Percentiles rank a stretch among this genome's conserved stretches.
These are phyloP conservation scores for Caryopteris hybrid DNA, from an alignment of 305 asterid genomes.

Conservation along the genomic window DNA sequence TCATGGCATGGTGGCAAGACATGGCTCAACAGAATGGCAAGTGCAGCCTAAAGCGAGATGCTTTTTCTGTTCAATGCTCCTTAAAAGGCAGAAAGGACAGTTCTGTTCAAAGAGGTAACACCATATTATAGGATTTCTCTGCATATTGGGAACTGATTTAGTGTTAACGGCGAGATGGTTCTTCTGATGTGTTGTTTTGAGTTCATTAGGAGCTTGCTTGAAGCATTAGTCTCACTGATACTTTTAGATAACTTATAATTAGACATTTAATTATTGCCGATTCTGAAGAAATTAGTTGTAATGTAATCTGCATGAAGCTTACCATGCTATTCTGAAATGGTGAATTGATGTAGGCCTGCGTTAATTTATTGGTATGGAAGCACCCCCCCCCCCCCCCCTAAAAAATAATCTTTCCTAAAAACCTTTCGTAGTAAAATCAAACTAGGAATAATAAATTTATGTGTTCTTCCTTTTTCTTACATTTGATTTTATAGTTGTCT, in stretches of 20 bases:
- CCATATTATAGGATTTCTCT: constrained; percentile 16
- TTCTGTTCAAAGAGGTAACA: constrained; percentile 56
- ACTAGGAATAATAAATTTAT: background rate
- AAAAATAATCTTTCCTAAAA: background rate
- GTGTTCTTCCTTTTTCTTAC: background rate
- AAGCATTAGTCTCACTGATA: background rate
- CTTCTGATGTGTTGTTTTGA: background rate
- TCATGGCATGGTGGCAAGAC: constrained; percentile 99
- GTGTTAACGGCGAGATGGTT: background rate
- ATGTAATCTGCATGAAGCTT: background rate
- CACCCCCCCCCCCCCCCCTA: too few relatives aligned
- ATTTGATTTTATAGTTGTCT: background rate
- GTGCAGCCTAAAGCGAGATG: constrained; percentile 34
- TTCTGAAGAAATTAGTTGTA: background rate
- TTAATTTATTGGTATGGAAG: too few relatives aligned
- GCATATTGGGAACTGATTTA: background rate
- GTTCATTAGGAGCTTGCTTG: background rate
- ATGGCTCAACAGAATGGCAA: constrained; percentile 91
- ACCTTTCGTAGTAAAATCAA: background rate
- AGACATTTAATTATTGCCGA: background rate
- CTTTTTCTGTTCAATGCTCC: constrained; percentile 26
- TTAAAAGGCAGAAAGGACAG: constrained; percentile 33
- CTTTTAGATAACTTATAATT: background rate
- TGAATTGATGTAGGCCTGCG: too few relatives aligned
- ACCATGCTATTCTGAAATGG: background rate